A percentile compares a stretch with the other conserved stretches of the same genome.
Evolutionary conservation across 179 eudicot species (phyloP).

Genomic region (Gypsophila paniculata): DNA sequence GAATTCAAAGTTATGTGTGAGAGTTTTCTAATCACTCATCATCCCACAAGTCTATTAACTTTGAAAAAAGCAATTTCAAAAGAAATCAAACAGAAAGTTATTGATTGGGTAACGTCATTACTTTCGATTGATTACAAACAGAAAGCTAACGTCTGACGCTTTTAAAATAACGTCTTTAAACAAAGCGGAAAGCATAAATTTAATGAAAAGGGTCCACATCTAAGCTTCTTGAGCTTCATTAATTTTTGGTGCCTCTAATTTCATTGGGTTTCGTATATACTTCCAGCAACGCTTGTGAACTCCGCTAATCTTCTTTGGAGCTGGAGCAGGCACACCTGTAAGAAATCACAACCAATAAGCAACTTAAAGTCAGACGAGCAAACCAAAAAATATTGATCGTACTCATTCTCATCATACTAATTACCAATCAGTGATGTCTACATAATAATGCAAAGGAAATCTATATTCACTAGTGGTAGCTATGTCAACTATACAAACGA

Average conservation of each 20-base stretch:
- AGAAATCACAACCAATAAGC: conserved; percentile 6
- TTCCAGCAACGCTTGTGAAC: conserved; percentile 95
- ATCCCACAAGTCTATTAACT: too few species aligned
- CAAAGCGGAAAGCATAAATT: too few species aligned
- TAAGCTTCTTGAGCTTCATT: conserved; percentile 62
- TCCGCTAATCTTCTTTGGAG: conserved; percentile 86
- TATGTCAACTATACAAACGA: neutral
- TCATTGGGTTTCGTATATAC: conserved; percentile 50
- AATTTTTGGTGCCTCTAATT: conserved; percentile 37
- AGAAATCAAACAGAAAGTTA: too few species aligned
- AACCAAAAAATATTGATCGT: neutral
- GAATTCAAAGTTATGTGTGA: too few species aligned
- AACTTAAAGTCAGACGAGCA: neutral
- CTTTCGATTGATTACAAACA: neutral
- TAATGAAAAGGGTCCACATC: conserved; percentile 12
- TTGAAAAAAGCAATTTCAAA: too few species aligned
- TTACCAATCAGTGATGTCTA: too few species aligned
- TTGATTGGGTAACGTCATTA: too few species aligned
- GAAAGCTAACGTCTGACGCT: neutral
- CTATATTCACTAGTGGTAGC: neutral
- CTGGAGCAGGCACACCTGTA: conserved; percentile 77
- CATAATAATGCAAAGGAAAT: too few species aligned
- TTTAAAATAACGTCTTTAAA: too few species aligned
- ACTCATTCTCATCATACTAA: too few species aligned
- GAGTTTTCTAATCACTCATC: too few species aligned